Evolutionary conservation across 169 alveolate species (phyloP), one percentile per base, ranked within the genome.

Genomic region (Plasmodium cynomolgi): DNA sequence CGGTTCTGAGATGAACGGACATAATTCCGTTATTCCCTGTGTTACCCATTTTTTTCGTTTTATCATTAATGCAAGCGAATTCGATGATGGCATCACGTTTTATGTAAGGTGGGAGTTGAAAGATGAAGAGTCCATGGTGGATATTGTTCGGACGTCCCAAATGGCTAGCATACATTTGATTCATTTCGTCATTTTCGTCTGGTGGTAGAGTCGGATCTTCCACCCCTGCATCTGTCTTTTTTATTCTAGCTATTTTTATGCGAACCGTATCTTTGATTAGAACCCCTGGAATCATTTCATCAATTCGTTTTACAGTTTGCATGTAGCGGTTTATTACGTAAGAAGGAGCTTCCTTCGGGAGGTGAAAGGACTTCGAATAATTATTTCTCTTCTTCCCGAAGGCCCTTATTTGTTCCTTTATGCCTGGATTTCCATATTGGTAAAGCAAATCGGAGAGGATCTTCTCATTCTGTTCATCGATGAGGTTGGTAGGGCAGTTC

Each of bases 101-200:
- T 39, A 90, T 74, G 47, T 47, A 80, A 31, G 94, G 94, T 7
- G 94, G 94, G 62, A 90, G 47, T 44, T 90, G 94, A 62, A 90
- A 90, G 29, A 90, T 81, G 1, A 90, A 81, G 2, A 90, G 72
- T 15, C 94, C 94, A 62, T 80, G 47, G 20, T 62, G 54, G 26
- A 90, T 68, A 80, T 37, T 81, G 9, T 90, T 90, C 6, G 11
- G 29, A 8, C n/a, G 58, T 44, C 94, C 91, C 29, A 80, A 13
- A n/a, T 90, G 83, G 39, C 33, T 62, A 31, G 62, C 83, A 23
- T 33, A 80, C 72, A 44, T 20, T 11, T 62, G 50, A 29, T 68
- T 80, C 1, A 72, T 37, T 31, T 6, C 41, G 20, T 83, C 91
- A 5, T 58, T 17, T 33, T 83, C 68, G n/a, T 29, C 74, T 6